phyloP scores from a whole-genome alignment of 2,329 filamentous ascomycete species.

The Ophiocordyceps camponoti-floridani region DNA sequence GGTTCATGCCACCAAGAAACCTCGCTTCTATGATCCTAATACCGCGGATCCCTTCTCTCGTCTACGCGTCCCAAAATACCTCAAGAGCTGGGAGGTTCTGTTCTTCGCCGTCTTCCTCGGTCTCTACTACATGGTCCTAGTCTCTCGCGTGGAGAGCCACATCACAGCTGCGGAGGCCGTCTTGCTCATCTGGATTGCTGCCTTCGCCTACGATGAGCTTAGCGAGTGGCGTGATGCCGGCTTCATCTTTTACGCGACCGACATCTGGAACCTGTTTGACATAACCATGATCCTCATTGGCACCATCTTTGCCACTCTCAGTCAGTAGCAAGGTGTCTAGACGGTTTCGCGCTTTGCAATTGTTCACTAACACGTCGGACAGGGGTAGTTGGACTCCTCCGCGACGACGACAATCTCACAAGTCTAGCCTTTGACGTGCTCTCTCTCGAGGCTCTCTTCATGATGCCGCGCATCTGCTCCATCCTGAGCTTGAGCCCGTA shows the following conservation, averaged over 20 bases:
- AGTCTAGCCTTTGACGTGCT: conserved; percentile 80
- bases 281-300: conserved; percentile 59
- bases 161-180: conserved; percentile 54
- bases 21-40: conserved; percentile 53
- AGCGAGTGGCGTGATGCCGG: conserved; percentile 77
- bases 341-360: no score
- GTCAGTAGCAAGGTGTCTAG: conserved; percentile 29
- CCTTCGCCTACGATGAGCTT: conserved; percentile 76
- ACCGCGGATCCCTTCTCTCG: conserved; percentile 58
- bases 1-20: conserved; percentile 54
- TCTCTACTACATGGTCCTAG: conserved; percentile 74
- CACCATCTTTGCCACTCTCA: conserved; percentile 48
- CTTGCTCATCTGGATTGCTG: conserved; percentile 72
- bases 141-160: conserved; percentile 47
- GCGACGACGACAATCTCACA: conserved; percentile 42
- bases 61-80: conserved; percentile 61
- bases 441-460: conserved; percentile 72
- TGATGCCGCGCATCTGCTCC: conserved; percentile 78
- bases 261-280: conserved; percentile 66
- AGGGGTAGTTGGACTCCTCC: conserved; percentile 21
- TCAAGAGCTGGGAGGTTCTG: conserved; percentile 67
- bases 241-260: conserved; percentile 66
- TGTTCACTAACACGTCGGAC: neutral
- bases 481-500: conserved; percentile 76
- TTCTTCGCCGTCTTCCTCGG: conserved; percentile 64